Percentiles rank a stretch among this genome's conserved stretches.
Conservation (phyloP, 768 basidiomycete species). For the Boletus rubropictus region DNA sequence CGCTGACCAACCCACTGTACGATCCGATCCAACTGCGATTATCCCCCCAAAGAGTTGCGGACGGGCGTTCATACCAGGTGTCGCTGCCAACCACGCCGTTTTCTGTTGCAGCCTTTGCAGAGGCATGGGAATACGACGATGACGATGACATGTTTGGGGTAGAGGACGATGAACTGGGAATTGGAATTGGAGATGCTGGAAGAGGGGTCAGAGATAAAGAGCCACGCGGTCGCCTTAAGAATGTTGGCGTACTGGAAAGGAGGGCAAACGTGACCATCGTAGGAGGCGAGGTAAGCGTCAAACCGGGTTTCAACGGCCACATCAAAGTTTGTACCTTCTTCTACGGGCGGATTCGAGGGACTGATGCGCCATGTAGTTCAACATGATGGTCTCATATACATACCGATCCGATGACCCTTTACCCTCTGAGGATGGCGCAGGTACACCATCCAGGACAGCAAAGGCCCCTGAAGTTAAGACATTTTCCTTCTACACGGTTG, state of each 20-base stretch:
- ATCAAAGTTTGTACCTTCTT: constrained; percentile 56
- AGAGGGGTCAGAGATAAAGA: constrained; percentile 43
- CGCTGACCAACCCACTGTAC: constrained; percentile 91
- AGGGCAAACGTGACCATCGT: constrained; percentile 86
- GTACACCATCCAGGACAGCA: constrained; percentile 38
- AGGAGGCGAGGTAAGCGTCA: constrained; percentile 82
- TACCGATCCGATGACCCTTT: constrained; percentile 87
- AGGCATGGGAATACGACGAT: constrained; percentile 98
- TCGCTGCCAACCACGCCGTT: constrained; percentile 76
- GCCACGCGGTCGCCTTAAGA: constrained; percentile 44
- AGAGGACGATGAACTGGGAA: constrained; percentile 36
- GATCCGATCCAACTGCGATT: constrained; percentile 93
- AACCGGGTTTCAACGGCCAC: constrained; percentile 69
- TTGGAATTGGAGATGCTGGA: constrained; percentile 29
- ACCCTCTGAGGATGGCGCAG: constrained; percentile 56
- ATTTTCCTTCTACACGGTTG: constrained; percentile 83
- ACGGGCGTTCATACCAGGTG: constrained; percentile 55
- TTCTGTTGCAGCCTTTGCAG: constrained; percentile 83
- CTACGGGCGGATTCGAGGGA: neutral
- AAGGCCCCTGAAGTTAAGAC: constrained; percentile 73
- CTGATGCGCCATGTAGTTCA: constrained; percentile 55
- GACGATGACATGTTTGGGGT: constrained; percentile 77
- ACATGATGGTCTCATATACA: constrained; percentile 90
- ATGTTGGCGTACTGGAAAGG: constrained; percentile 80
- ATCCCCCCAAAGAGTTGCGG: constrained; percentile 58